Evolutionary conservation across 2,329 filamentous ascomycete species (phyloP).

Genomic region (Neurospora sp.): DNA sequence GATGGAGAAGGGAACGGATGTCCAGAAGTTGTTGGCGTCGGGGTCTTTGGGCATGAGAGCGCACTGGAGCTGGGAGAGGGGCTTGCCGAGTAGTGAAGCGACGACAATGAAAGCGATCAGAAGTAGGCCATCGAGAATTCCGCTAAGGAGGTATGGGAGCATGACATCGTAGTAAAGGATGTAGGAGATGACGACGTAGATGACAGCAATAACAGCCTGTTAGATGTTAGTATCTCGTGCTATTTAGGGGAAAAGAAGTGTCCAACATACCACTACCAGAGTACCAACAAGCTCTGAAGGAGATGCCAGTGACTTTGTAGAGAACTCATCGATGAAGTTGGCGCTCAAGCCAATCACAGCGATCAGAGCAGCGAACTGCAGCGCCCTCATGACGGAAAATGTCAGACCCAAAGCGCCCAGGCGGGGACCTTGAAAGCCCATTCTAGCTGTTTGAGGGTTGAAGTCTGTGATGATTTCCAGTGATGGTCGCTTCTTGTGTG

Average conservation of each 20-base stretch:
- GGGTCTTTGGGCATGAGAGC: constrained; percentile 4
- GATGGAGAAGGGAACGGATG: constrained; percentile 1
- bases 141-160: constrained; percentile 13
- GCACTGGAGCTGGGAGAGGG: constrained; percentile 14
- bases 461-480: constrained; percentile 14
- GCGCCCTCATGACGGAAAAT: constrained; percentile 14
- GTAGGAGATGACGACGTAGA: constrained; percentile 18
- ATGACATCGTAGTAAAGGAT: constrained; percentile 19
- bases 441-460: constrained; percentile 4
- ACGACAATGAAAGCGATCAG: constrained; percentile 17
- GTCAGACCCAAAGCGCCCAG: constrained; percentile 16
- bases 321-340: constrained; percentile 16
- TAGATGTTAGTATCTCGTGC: constrained; percentile 1
- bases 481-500: constrained; percentile 14
- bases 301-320: constrained; percentile 10
- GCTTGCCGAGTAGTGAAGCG: constrained; percentile 16
- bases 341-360: constrained; percentile 14
- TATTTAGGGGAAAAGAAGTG: no score
- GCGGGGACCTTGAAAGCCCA: constrained; percentile 14
- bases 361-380: constrained; percentile 14
- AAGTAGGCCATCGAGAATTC: constrained; percentile 12
- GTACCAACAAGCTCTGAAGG: constrained; percentile 16
- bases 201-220: constrained; percentile 11
- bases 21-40: not conserved
- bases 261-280: constrained; percentile 15